phyloP scores from a whole-genome alignment of 2,329 filamentous ascomycete species.

The Fusarium ambrosium region DNA sequence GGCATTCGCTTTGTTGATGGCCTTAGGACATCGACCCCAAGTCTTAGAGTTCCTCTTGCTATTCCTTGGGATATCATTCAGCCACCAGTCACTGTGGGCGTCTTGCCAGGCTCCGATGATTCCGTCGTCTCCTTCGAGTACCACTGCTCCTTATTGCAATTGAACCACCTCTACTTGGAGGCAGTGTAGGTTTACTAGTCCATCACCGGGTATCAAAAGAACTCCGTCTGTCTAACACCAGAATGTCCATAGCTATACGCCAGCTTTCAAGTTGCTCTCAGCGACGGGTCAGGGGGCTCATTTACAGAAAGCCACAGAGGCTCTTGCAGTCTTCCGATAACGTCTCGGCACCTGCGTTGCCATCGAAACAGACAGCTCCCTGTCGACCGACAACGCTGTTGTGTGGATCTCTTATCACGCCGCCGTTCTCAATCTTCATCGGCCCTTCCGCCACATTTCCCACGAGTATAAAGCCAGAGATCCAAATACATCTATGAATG shows the following conservation, averaged over 20 bases:
- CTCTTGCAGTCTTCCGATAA: background rate
- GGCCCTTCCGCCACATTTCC: background rate
- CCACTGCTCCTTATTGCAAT: background rate
- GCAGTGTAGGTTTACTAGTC: background rate
- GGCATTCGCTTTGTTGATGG: background rate
- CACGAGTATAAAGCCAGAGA: background rate
- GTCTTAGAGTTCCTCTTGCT: background rate
- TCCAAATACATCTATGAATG: background rate
- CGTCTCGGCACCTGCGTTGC: background rate
- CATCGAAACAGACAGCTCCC: background rate
- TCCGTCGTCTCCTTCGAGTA: background rate
- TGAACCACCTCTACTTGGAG: background rate
- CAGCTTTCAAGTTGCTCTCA: background rate
- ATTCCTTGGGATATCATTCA: background rate
- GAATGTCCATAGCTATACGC: background rate
- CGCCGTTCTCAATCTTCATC: background rate
- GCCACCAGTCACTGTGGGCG: background rate
- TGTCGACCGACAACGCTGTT: background rate
- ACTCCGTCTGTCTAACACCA: background rate
- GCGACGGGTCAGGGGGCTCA: background rate
- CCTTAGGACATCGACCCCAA: background rate
- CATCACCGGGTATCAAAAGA: background rate
- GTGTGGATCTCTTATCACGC: background rate
- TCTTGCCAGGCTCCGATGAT: background rate
- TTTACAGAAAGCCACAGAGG: background rate